Evolutionary conservation across 2,329 filamentous ascomycete species (phyloP).

Genomic region (Trichoderma sp.): DNA sequence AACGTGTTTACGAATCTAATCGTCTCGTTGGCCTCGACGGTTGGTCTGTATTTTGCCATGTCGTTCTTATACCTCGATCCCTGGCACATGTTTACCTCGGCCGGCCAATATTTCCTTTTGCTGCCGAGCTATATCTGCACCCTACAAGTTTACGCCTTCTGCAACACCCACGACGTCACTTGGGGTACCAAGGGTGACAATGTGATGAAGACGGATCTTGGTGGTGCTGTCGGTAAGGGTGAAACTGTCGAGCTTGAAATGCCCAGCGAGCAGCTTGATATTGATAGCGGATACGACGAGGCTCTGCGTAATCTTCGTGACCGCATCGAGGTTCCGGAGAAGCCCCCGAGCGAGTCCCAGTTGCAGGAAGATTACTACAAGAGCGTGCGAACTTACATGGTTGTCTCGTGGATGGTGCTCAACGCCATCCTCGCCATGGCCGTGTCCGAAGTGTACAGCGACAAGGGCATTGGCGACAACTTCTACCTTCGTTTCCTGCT

Average conservation of each 20-base stretch:
- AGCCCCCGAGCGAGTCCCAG: constrained; percentile 69
- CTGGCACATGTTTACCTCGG: constrained; percentile 98
- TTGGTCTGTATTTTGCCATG: constrained; percentile 95
- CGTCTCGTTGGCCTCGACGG: constrained; percentile 81
- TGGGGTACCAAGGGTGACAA: constrained; percentile 99
- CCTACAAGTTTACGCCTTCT: constrained; percentile 97
- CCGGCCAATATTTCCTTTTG: constrained; percentile 88
- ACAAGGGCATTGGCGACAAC: constrained; percentile 73
- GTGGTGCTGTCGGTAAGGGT: constrained; percentile 76
- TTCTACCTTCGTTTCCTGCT: constrained; percentile 91
- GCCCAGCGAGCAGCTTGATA: constrained; percentile 96
- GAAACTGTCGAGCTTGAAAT: constrained; percentile 92
- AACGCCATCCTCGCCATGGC: constrained; percentile 95
- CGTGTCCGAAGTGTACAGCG: constrained; percentile 80
- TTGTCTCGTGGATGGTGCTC: constrained; percentile 88
- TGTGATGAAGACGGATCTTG: constrained; percentile 87
- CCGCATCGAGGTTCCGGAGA: constrained; percentile 74
- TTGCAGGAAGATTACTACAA: constrained; percentile 99
- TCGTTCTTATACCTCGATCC: constrained; percentile 95
- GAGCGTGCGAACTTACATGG: constrained; percentile 96
- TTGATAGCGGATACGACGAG: constrained; percentile 96
- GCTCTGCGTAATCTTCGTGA: constrained; percentile 95
- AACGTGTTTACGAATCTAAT: constrained; percentile 96
- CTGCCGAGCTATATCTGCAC: constrained; percentile 95
- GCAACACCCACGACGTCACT: constrained; percentile 97